Evolutionary conservation across 441 rosid genomes (phyloP).

Genomic region (Brassica balearica): DNA sequence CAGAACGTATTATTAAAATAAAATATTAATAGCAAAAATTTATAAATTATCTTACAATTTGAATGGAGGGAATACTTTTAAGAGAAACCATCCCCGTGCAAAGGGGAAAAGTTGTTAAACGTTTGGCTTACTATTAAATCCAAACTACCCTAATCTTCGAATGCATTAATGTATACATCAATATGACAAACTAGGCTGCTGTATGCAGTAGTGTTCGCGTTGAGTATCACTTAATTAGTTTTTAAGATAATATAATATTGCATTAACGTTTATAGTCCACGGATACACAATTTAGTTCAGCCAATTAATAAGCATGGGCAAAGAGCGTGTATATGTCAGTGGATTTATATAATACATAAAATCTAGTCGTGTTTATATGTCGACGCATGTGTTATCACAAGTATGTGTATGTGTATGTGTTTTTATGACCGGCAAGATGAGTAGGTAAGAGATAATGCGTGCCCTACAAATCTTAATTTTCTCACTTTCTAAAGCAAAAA

Average conservation of each 20-base stretch:
- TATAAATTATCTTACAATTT: no score
- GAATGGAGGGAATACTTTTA: no score
- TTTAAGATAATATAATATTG: background rate
- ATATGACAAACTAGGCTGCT: background rate
- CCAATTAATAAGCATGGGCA: slow-evolving; percentile 5
- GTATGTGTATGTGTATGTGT: slow-evolving; percentile 26
- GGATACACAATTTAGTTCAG: background rate
- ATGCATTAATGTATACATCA: no score
- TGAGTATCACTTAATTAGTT: background rate
- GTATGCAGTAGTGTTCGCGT: no score
- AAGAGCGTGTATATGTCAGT: slow-evolving; percentile 18
- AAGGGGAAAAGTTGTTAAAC: background rate
- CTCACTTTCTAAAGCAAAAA: slow-evolving; percentile 31
- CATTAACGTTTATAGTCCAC: background rate
- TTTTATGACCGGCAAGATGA: slow-evolving; percentile 46
- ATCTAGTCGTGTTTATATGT: slow-evolving; percentile 6
- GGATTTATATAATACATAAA: background rate
- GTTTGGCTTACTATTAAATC: background rate
- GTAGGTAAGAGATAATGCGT: slow-evolving; percentile 42
- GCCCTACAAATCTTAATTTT: slow-evolving; percentile 43
- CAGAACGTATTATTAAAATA: no score
- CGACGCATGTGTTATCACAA: slow-evolving; percentile 33
- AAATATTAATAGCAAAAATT: no score
- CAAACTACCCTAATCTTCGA: background rate
- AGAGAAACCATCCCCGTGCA: background rate